phyloP scores from a whole-genome alignment of 306 rosid species.

The Glycine latifolia region DNA sequence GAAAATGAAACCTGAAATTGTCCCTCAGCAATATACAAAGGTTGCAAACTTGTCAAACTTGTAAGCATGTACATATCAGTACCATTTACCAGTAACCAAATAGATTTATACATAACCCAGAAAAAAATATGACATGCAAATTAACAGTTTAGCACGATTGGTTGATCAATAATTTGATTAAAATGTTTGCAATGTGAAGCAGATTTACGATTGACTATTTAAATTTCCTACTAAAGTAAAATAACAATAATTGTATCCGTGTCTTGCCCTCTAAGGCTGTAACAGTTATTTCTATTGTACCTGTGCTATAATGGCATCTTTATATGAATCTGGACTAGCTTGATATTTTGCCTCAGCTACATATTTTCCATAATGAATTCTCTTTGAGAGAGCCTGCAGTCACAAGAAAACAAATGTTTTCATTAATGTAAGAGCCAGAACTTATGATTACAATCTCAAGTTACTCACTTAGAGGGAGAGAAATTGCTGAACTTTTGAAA shows the following conservation, averaged over 20 bases:
- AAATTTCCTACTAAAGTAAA: slow-evolving; percentile 19
- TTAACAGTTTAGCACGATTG: neutral
- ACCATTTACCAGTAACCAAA: slow-evolving; percentile 27
- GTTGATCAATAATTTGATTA: slow-evolving; percentile 5
- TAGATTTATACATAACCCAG: neutral
- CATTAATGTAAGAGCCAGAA: slow-evolving; percentile 28
- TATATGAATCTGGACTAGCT: slow-evolving; percentile 67
- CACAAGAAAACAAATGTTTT: slow-evolving; percentile 19
- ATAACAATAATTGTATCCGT: slow-evolving; percentile 23
- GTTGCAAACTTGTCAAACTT: neutral
- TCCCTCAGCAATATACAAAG: neutral
- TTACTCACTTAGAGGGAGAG: neutral
- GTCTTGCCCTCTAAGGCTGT: neutral
- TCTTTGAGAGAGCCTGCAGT: slow-evolving; percentile 80
- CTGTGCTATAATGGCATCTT: slow-evolving; percentile 83
- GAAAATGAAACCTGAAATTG: neutral
- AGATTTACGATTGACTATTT: neutral
- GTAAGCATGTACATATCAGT: slow-evolving; percentile 30
- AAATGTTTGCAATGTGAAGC: neutral
- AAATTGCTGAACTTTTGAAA: slow-evolving; percentile 11
- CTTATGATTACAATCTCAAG: slow-evolving; percentile 10
- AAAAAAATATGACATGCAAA: neutral
- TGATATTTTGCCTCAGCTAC: slow-evolving; percentile 93
- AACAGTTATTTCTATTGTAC: slow-evolving; percentile 47
- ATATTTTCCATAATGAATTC: slow-evolving; percentile 92